Evolutionary conservation across 2,329 filamentous ascomycete genomes (phyloP).

Genomic region (Juglanconis sp.): DNA sequence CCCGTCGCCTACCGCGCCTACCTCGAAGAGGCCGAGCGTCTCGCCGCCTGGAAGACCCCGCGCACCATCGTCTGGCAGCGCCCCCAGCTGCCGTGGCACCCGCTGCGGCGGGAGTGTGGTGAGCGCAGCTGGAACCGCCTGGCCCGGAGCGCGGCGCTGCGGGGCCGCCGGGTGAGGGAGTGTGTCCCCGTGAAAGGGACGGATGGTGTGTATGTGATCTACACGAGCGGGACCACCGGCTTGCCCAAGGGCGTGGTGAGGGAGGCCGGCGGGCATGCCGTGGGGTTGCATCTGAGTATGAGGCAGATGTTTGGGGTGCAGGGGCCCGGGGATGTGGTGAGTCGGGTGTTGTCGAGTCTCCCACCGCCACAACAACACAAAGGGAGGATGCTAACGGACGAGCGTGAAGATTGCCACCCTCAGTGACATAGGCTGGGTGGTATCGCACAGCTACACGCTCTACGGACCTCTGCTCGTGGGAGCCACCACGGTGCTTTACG

Average conservation of each 20-base stretch:
- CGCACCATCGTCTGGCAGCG: conserved; percentile 82
- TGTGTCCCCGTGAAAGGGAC: conserved; percentile 76
- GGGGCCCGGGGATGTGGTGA: conserved; percentile 72
- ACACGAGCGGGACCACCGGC: conserved; percentile 81
- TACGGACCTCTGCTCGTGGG: conserved; percentile 84
- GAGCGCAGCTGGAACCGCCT: conserved; percentile 79
- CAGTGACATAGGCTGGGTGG: conserved; percentile 86
- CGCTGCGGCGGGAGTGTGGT: conserved; percentile 61
- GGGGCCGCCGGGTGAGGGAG: conserved; percentile 55
- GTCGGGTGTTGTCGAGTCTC: conserved; percentile 26
- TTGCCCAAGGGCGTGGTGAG: conserved; percentile 79
- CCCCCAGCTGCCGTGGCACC: conserved; percentile 70
- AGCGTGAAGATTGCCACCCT: conserved; percentile 32
- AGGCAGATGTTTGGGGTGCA: conserved; percentile 79
- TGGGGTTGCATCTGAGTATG: conserved; percentile 78
- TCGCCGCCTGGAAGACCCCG: conserved; percentile 67
- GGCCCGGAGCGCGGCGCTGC: conserved; percentile 64
- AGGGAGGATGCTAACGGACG: conserved; percentile 1
- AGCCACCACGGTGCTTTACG: conserved; percentile 82
- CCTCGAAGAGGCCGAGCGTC: conserved; percentile 67
- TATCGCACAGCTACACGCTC: conserved; percentile 75
- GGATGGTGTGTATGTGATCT: conserved; percentile 86
- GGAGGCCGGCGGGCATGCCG: conserved; percentile 82
- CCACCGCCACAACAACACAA: background rate
- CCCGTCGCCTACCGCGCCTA: conserved; percentile 74